phyloP scores from a whole-genome alignment of 1,139 yeast species.

The Magnusiomyces ingens region DNA sequence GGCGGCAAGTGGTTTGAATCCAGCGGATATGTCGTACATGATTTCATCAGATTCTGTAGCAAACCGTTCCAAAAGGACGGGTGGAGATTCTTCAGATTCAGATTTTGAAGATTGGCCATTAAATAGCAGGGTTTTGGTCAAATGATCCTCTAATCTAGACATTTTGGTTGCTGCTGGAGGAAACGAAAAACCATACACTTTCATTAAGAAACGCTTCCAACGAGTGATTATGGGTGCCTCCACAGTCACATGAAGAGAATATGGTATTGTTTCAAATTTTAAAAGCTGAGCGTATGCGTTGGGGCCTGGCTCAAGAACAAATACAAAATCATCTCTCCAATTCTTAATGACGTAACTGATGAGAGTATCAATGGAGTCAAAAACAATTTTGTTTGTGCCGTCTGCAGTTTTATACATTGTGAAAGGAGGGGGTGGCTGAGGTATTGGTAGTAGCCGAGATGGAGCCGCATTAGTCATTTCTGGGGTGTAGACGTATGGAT shows the following conservation, averaged over 20 bases:
- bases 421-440: no score
- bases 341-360: conserved; percentile 58
- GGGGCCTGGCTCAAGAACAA: conserved; percentile 35
- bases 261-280: conserved; percentile 65
- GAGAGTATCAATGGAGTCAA: conserved; percentile 40
- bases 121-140: background rate
- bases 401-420: no score
- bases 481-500: background rate
- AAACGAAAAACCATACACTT: no score
- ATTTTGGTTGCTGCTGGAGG: no score
- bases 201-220: conserved; percentile 35
- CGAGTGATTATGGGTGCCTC: conserved; percentile 67
- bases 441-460: background rate
- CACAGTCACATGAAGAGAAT: conserved; percentile 70
- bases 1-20: conserved; percentile 33
- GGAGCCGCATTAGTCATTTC: background rate
- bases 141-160: no score
- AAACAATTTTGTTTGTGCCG: conserved; percentile 19
- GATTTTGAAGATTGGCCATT: background rate
- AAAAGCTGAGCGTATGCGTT: conserved; percentile 43
- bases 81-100: background rate
- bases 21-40: conserved; percentile 35
- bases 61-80: conserved; percentile 32
- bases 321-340: conserved; percentile 62
- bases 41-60: conserved; percentile 41